Evolutionary conservation across 1,139 yeast genomes (phyloP), one percentile per base, ranked within the genome.

Genomic region (Meyerozyma carpophila): DNA sequence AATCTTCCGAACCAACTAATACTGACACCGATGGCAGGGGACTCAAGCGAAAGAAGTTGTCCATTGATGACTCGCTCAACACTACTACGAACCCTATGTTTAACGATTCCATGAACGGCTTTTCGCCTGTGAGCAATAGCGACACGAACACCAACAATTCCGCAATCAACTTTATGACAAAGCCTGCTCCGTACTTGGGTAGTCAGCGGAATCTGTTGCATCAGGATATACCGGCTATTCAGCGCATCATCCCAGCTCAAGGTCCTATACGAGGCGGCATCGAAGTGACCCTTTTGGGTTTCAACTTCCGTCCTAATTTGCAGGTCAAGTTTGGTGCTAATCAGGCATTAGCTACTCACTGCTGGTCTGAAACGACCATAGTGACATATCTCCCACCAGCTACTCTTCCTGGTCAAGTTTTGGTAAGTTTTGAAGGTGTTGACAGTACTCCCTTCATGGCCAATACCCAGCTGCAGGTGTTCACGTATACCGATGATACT

Each of bases 191-290:
- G 14, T 39, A 16, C 25, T 32, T 32, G 29, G 39, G 27, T 32
- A 24, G 36, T 6, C 37, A 32, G 25, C 40, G 40, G 39, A 43
- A 42, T 56, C 58, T 44, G 43, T 55, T 47, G 45, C 49, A 43
- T 52, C 53, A 50, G 11, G 60, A 53, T 40, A 50, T 68, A 20
- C 91, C 93, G 2, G 65, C 77, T 0, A 83, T 89, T 47, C 91
- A 88, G 61, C 75, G 95, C 50, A 85, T 93, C 11, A 90, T 93
- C 46, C 98, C 98, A 1, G 84, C 95, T 0, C 95, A 87, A 62
- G 98, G 98, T 2, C 95, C 97, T 8, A 77, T 89, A 16, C 78
- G 96, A 53, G 98, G 98, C 49, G 98, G 98, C 39, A 85, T 90
- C 37, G 98, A 93, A 59, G 88, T 93, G 7, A 93, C 98, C 0